These are phyloP conservation scores for Albophoma yamanashiensis DNA, from an alignment of 2,329 filamentous ascomycete genomes.

Conservation along the genomic window DNA sequence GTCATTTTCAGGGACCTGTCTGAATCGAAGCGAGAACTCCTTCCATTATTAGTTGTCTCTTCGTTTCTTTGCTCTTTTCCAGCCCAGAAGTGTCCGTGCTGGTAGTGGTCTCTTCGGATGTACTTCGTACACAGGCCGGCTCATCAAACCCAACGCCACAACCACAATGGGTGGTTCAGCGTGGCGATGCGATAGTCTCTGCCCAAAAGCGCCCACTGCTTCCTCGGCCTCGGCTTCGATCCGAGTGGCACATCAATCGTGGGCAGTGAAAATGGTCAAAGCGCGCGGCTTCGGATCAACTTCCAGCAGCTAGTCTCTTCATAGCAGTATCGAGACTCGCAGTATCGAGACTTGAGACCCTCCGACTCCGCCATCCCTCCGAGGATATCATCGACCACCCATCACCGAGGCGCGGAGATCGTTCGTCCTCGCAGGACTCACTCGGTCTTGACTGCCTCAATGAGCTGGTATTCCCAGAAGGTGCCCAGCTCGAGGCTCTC, in stretches of 20 bases:
- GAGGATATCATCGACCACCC: not conserved
- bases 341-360: not conserved
- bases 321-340: not conserved
- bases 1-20: not conserved
- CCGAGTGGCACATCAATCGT: not conserved
- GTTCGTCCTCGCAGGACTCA: not conserved
- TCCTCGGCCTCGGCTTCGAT: not conserved
- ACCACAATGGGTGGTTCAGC: not conserved
- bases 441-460: constrained; percentile 41
- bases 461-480: constrained; percentile 47
- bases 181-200: not conserved
- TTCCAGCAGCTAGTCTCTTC: not conserved
- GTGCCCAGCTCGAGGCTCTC: constrained; percentile 45
- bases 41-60: too few relatives aligned
- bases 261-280: not conserved
- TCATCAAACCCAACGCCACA: not conserved
- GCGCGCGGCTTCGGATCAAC: not conserved
- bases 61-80: not conserved
- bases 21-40: not conserved
- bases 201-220: not conserved
- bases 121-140: not conserved
- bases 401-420: not conserved
- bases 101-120: not conserved
- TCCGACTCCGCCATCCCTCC: not conserved
- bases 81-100: not conserved